A percentile compares a stretch with the other conserved stretches of the same genome.
Conservation (phyloP, 75 land plant species). For the Sequoia sempervirens region DNA sequence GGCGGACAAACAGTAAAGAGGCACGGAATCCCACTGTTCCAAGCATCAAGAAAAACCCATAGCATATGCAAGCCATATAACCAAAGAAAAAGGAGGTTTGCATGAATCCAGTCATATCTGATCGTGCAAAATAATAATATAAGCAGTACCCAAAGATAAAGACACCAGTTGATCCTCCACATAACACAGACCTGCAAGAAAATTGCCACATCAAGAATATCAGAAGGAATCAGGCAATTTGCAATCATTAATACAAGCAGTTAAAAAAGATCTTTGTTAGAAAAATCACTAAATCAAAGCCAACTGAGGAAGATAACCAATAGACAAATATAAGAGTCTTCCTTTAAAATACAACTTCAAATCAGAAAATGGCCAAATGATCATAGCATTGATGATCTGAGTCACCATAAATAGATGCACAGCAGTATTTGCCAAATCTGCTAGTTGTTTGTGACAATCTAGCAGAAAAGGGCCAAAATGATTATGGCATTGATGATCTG, state of each 20-base stretch:
- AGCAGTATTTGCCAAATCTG: too few relatives aligned
- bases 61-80: slow-evolving; percentile 64
- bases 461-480: too few relatives aligned
- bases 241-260: background rate
- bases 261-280: background rate
- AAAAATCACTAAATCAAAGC: background rate
- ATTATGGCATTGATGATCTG: too few relatives aligned
- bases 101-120: slow-evolving; percentile 70
- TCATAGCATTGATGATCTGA: background rate
- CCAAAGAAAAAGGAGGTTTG: slow-evolving; percentile 67
- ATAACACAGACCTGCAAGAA: slow-evolving; percentile 46
- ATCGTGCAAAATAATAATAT: slow-evolving; percentile 50
- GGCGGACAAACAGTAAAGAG: slow-evolving; percentile 50
- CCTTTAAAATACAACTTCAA: background rate
- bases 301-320: background rate
- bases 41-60: slow-evolving; percentile 62
- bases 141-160: slow-evolving; percentile 59
- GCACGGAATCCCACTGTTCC: slow-evolving; percentile 55
- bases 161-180: slow-evolving; percentile 62
- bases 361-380: background rate
- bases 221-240: background rate
- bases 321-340: background rate
- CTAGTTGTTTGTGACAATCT: too few relatives aligned
- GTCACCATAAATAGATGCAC: too few relatives aligned
- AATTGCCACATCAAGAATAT: background rate